Evolutionary conservation across 1,139 yeast species (phyloP), one percentile per base, ranked within the genome.

Genomic region (Yamadazyma trypodendri): DNA sequence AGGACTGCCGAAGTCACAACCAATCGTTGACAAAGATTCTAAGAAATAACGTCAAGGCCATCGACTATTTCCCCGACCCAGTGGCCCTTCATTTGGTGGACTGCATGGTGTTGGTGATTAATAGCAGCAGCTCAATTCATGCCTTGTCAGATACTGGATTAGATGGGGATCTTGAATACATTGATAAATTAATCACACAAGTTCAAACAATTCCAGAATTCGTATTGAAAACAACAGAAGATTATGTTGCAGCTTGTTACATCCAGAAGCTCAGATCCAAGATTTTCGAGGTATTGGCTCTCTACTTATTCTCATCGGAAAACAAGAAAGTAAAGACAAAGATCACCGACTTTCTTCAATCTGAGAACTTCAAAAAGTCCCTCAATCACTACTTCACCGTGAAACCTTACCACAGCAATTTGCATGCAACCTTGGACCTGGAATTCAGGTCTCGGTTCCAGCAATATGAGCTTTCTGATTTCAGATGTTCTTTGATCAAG

Each of bases 261-360:
- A 75, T 75, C 37, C 72, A 76, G 46, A 76, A 76, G 39, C 61
- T 83, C 35, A 65, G 80, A 4, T 77, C 95, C 1, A 79, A 82
- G 49, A 77, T 86, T 13, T 76, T 86, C 4, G 92, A 85, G 49
- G 80, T 88, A 8, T 68, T 88, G 42, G 88, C 96, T 0, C 66
- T 87, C 28, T 77, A 83, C 40, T 61, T 86, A 24, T 86, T 80
- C 60, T 81, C 87, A 2, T 70, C 82, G 1, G 65, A 72, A 27
- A 72, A 73, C 40, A 58, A 60, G 9, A 51, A 55, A 39, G 54
- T 68, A 61, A 52, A 63, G 38, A 55, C 62, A 14, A 65, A 72
- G 25, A 72, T 86, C 9, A 58, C 69, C 18, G 54, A 64, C 3
- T 58, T 78, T 15, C 53, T 83, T 27, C 60, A 66, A 25, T 62